Evolutionary conservation across 2,329 filamentous ascomycete species (phyloP).

Genomic region (Penicillium sp.): DNA sequence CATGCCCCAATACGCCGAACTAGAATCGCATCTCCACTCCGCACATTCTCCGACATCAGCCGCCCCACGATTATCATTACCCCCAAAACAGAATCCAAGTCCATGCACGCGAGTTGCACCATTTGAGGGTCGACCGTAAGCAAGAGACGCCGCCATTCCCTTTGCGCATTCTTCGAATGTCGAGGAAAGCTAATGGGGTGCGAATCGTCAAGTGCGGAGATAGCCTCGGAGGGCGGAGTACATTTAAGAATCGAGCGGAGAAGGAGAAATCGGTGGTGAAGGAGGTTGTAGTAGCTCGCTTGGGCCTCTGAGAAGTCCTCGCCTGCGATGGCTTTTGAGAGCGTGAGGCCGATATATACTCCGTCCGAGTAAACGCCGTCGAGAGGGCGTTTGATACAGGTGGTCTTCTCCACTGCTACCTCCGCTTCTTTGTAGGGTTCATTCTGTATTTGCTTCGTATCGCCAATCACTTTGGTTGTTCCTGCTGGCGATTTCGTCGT

Average conservation of each 20-base stretch:
- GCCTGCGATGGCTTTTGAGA: conserved; percentile 26
- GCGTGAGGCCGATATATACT: conserved; percentile 68
- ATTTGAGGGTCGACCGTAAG: conserved; percentile 52
- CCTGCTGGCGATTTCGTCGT: conserved; percentile 27
- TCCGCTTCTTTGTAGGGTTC: not conserved
- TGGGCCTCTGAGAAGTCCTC: conserved; percentile 56
- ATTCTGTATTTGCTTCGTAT: conserved; percentile 33
- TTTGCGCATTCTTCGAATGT: conserved; percentile 58
- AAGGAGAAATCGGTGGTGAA: conserved; percentile 68
- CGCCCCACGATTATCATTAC: conserved; percentile 65
- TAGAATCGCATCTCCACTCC: conserved; percentile 64
- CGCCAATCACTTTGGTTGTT: not conserved
- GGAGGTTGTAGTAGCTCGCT: conserved; percentile 69
- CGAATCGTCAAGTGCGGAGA: conserved; percentile 58
- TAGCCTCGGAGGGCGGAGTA: conserved; percentile 57
- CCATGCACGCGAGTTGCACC: conserved; percentile 57
- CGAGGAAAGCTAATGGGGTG: conserved; percentile 59
- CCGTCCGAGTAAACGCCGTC: conserved; percentile 77
- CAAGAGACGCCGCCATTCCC: conserved; percentile 59
- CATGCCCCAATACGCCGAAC: conserved; percentile 74
- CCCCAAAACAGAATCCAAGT: conserved; percentile 67
- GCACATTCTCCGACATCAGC: conserved; percentile 67
- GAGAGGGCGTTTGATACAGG: conserved; percentile 50
- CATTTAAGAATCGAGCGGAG: conserved; percentile 67
- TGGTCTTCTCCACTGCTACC: not conserved